Evolutionary conservation across 441 rosid species (phyloP).

Genomic region (Aleurites moluccanus): DNA sequence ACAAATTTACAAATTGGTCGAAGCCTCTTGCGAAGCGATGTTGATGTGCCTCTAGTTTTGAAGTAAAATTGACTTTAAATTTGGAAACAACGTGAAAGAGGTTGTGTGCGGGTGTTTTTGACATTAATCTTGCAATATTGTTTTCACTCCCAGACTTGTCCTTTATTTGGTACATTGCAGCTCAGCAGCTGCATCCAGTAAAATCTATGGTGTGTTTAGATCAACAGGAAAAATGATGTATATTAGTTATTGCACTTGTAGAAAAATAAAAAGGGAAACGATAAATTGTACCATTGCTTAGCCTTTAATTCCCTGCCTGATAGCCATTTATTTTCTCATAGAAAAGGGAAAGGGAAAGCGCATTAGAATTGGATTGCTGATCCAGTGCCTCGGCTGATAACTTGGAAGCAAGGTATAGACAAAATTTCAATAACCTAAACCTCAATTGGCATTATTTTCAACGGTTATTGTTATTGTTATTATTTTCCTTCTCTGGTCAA

Average conservation of each 20-base stretch:
- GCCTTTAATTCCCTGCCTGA: too few relatives aligned
- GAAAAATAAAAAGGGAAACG: too few relatives aligned
- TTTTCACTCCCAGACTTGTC: not conserved
- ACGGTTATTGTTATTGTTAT: not conserved
- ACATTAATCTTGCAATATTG: not conserved
- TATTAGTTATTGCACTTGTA: too few relatives aligned
- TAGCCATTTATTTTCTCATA: too few relatives aligned
- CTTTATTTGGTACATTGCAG: not conserved
- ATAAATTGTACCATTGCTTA: too few relatives aligned
- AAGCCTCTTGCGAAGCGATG: not conserved
- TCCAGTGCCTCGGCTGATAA: not conserved
- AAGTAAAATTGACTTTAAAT: not conserved
- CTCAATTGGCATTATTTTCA: not conserved
- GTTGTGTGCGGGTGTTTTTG: too few relatives aligned
- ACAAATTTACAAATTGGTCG: not conserved
- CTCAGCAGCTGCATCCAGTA: not conserved
- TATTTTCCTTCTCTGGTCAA: too few relatives aligned
- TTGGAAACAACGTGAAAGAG: not conserved
- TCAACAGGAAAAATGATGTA: too few relatives aligned
- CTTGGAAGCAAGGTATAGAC: not conserved
- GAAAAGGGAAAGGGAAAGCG: too few relatives aligned
- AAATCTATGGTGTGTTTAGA: not conserved
- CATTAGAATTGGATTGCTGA: too few relatives aligned
- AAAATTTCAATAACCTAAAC: not conserved
- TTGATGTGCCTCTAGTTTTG: not conserved